These are phyloP conservation scores for Colletotrichum orbiculare DNA, from an alignment of 2,329 filamentous ascomycete genomes.

Conservation along the genomic window DNA sequence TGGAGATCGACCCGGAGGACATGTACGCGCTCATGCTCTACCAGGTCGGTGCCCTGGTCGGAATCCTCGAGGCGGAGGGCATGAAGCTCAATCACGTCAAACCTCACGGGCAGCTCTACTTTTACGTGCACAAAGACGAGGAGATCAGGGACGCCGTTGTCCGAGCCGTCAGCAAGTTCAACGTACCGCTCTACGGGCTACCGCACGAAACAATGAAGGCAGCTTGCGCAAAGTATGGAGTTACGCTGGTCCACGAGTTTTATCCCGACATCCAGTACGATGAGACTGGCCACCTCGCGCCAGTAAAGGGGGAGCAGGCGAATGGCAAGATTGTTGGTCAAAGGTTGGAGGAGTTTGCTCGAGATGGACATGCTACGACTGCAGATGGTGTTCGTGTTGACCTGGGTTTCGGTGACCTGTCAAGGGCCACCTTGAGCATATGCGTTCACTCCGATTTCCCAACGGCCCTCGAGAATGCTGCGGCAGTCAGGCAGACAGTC, in stretches of 20 bases:
- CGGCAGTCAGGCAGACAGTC: not conserved
- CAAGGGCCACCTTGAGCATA: constrained; percentile 10
- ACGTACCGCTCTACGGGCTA: constrained; percentile 43
- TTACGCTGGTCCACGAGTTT: constrained; percentile 18
- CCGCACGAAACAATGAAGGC: constrained; percentile 35
- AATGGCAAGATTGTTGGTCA: not conserved
- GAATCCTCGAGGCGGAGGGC: constrained; percentile 66
- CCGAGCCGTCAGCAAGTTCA: constrained; percentile 41
- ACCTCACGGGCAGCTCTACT: constrained; percentile 66
- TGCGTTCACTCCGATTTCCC: constrained; percentile 16
- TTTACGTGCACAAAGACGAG: constrained; percentile 45
- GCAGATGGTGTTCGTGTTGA: not conserved
- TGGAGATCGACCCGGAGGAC: constrained; percentile 67
- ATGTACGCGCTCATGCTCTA: constrained; percentile 68
- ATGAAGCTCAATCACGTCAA: constrained; percentile 66
- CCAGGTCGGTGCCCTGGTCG: constrained; percentile 72
- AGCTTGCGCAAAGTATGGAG: constrained; percentile 36
- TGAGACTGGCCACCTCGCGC: not conserved
- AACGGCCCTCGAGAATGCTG: constrained; percentile 1
- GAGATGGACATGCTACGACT: not conserved
- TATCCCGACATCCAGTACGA: not conserved
- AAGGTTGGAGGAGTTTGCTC: no score
- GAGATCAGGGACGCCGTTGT: constrained; percentile 44
- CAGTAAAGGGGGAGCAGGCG: not conserved
- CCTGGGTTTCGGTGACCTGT: not conserved